These are phyloP conservation scores for Mycena rosella DNA, from an alignment of 768 basidiomycete species.

Conservation along the genomic window DNA sequence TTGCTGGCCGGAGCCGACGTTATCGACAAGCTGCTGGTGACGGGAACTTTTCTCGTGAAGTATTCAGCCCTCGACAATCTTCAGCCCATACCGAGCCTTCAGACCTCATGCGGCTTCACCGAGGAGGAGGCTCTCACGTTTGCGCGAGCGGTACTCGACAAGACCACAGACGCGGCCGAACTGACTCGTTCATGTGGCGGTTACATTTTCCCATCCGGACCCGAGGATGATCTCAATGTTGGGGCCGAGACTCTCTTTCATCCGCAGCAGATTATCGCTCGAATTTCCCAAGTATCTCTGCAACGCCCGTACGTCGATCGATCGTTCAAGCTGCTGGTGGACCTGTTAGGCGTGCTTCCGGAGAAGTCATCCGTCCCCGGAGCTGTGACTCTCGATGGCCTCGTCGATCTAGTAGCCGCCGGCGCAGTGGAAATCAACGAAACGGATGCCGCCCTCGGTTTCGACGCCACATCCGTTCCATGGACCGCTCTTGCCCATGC, in stretches of 20 bases:
- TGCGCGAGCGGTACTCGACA: background rate
- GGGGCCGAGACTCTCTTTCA: slow-evolving; percentile 1
- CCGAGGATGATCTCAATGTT: background rate
- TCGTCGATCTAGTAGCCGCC: slow-evolving; percentile 6
- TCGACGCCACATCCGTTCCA: no score
- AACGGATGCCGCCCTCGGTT: no score
- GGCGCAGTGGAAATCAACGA: background rate
- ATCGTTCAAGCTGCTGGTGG: background rate
- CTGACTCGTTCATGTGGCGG: slow-evolving; percentile 13
- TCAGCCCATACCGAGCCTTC: background rate
- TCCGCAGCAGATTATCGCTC: slow-evolving; percentile 9
- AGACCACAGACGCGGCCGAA: background rate
- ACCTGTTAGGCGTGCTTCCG: background rate
- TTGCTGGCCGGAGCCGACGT: slow-evolving; percentile 13
- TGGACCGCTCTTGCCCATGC: no score
- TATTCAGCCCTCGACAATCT: background rate
- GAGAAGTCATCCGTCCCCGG: background rate
- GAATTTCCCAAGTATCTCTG: background rate
- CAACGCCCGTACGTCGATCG: no score
- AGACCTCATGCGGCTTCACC: slow-evolving; percentile 23
- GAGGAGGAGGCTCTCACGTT: slow-evolving; percentile 14
- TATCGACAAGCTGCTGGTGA: slow-evolving; percentile 24
- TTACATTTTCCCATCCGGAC: slow-evolving; percentile 7
- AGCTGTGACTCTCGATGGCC: background rate
- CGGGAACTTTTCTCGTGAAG: slow-evolving; percentile 7